A percentile compares a stretch with the other conserved stretches of the same genome.
These are phyloP conservation scores for maize (Zea mays) DNA, from an alignment of 176 grass and related monocot genomes.

Conservation along the genomic window DNA sequence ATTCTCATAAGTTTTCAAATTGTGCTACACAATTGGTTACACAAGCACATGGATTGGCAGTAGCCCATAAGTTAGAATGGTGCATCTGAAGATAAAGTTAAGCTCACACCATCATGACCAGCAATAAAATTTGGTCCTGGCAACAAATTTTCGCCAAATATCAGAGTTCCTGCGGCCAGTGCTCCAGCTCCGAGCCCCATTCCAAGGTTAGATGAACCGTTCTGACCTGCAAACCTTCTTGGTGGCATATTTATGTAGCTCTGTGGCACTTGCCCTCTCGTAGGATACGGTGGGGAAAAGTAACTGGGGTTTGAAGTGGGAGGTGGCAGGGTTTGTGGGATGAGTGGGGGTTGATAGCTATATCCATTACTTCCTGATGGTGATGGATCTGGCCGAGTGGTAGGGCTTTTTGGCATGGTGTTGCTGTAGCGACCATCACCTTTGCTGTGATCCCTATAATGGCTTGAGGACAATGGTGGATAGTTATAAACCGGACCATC, in stretches of 20 bases:
- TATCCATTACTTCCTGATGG: conserved; percentile 38
- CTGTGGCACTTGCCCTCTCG: conserved; percentile 41
- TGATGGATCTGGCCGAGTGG: conserved; percentile 26
- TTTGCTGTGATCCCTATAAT: conserved; percentile 26
- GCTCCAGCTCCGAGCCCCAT: conserved; percentile 82
- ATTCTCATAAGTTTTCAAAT: conserved; percentile 19
- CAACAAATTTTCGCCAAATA: conserved; percentile 83
- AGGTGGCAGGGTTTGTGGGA: conserved; percentile 46
- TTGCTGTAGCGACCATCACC: conserved; percentile 29
- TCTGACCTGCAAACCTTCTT: conserved; percentile 42
- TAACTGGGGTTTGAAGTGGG: conserved; percentile 50
- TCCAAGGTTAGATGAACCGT: conserved; percentile 46
- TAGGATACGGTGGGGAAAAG: conserved; percentile 45
- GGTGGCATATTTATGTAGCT: conserved; percentile 73
- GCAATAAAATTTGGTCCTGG: conserved; percentile 46
- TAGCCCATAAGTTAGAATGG: conserved; percentile 51
- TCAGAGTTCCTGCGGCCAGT: conserved; percentile 67
- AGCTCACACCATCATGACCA: conserved; percentile 44
- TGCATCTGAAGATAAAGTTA: conserved; percentile 46
- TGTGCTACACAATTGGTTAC: conserved; percentile 5
- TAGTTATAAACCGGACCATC: conserved; percentile 77
- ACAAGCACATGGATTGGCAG: not conserved
- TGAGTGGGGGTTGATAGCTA: conserved; percentile 29
- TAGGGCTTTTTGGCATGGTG: conserved; percentile 3
- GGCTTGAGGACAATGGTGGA: conserved; percentile 36